Percentiles rank a stretch among this genome's conserved stretches.
phyloP scores from a whole-genome alignment of 2,329 filamentous ascomycete genomes.

The Karstenula rhodostoma region DNA sequence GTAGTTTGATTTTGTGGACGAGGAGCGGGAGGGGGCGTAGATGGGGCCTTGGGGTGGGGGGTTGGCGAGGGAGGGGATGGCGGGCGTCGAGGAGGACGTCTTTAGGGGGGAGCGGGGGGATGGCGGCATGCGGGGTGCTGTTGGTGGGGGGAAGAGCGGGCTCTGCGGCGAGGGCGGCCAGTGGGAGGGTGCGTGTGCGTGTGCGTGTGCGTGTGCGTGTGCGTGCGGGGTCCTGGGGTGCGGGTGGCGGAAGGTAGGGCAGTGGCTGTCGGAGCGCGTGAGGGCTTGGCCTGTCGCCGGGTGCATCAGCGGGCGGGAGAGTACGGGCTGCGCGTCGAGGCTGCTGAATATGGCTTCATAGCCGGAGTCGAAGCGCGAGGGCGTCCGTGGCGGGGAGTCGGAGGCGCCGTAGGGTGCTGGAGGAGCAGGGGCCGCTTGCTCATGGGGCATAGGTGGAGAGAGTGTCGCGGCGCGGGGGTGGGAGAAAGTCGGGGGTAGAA shows the following conservation, averaged over 20 bases:
- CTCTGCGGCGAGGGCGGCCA: neutral
- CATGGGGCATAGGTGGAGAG: slow-evolving; percentile 1
- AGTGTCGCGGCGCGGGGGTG: no score
- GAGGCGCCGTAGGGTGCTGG: neutral
- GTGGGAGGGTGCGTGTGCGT: neutral
- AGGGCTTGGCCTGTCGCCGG: slow-evolving; percentile 11
- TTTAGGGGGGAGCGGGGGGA: neutral
- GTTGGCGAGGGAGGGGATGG: neutral
- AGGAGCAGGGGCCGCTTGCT: neutral
- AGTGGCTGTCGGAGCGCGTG: neutral
- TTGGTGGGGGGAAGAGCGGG: neutral
- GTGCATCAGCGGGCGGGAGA: slow-evolving; percentile 3
- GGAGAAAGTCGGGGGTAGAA: no score
- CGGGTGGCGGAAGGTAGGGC: slow-evolving; percentile 15
- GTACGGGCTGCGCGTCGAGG: neutral
- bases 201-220: no score
- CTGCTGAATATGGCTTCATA: slow-evolving; percentile 21
- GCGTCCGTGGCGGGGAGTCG: neutral
- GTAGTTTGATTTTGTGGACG: slow-evolving; percentile 6
- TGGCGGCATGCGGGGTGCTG: neutral
- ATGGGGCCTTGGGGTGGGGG: neutral
- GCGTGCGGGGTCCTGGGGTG: neutral
- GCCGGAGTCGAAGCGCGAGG: slow-evolving; percentile 4
- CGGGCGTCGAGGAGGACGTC: neutral
- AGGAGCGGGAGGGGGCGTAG: slow-evolving; percentile 1